phyloP scores from a whole-genome alignment of 495 filamentous ascomycete species.

The Annulohypoxylon maeteangense region DNA sequence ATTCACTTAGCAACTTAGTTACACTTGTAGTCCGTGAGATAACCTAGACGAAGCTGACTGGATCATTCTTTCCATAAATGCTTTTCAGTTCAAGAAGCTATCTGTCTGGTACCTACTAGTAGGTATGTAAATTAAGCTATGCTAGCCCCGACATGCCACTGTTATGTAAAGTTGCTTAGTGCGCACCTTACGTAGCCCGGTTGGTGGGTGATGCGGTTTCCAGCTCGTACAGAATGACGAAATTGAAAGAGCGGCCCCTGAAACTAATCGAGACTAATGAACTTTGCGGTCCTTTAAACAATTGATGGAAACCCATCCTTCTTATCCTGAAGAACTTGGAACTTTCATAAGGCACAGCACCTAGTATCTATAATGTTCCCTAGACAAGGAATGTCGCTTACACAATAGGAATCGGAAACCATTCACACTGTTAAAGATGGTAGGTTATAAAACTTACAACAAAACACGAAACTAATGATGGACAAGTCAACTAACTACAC shows the following conservation, averaged over 20 bases:
- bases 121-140: constrained; percentile 15
- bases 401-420: neutral
- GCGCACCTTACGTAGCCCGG: constrained; percentile 14
- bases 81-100: constrained; percentile 1
- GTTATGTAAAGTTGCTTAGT: constrained; percentile 4
- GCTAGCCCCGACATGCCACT: constrained; percentile 20
- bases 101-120: constrained; percentile 2
- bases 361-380: neutral
- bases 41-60: constrained; percentile 9
- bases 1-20: neutral
- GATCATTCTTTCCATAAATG: constrained; percentile 16
- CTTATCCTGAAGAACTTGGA: too few species aligned
- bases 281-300: constrained; percentile 8
- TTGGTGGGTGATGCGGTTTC: constrained; percentile 16
- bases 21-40: neutral
- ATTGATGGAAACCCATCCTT: neutral
- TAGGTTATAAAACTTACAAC: constrained; percentile 8
- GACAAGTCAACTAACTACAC: constrained; percentile 10
- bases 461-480: neutral
- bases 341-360: neutral
- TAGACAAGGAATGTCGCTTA: neutral
- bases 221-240: constrained; percentile 34
- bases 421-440: neutral
- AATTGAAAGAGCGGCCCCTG: constrained; percentile 27
- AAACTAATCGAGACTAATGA: constrained; percentile 21